Evolutionary conservation across 2,329 filamentous ascomycete species (phyloP), one percentile per base, ranked within the genome.

Genomic region (Didymella segeticola): DNA sequence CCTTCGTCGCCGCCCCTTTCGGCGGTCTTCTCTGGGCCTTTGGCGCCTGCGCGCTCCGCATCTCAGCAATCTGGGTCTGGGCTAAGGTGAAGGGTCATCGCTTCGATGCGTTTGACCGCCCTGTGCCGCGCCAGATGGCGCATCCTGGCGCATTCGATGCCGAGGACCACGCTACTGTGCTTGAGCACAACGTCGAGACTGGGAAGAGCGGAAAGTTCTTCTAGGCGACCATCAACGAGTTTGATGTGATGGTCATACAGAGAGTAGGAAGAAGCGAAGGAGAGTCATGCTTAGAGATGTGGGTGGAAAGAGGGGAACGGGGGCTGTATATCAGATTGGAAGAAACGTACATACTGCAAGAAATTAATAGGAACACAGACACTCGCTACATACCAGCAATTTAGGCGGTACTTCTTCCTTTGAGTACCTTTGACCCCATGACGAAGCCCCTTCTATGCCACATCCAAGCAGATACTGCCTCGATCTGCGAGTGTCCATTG

Each of bases 1-100:
- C 90, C 4, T 95, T 93, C 66, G 87, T 93, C 4, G 89, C 88
- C 9, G 90, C 90, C 0, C 90, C 90, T 0, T 75, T 93, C 2
- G 90, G 90, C 1, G 89, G 89, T 19, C 67, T 93, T 15, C 75
- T 93, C 27, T 93, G 88, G 83, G 89, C 85, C 0, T 81, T 86
- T 34, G 82, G 79, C 2, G 89, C 88, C 5, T 81, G 89, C 29
- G 80, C 66, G 12, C 64, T 86, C 34, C 82, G 90, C 23, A 72
- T 93, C 33, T 71, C 75, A 0, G 82, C 83, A 45, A 84, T 86
- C 62, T 91, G 80, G 64, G 53, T 80, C 22, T 63, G 77, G 58
- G 84, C 89, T 10, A 88, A 81, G 74, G 61, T 75, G 15, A 80
- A 76, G n/a, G 86, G 87, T 2, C 76, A 77, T 34, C 80, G 82